Evolutionary conservation across 306 rosid species (phyloP).

Genomic region (Carpinus viminea): DNA sequence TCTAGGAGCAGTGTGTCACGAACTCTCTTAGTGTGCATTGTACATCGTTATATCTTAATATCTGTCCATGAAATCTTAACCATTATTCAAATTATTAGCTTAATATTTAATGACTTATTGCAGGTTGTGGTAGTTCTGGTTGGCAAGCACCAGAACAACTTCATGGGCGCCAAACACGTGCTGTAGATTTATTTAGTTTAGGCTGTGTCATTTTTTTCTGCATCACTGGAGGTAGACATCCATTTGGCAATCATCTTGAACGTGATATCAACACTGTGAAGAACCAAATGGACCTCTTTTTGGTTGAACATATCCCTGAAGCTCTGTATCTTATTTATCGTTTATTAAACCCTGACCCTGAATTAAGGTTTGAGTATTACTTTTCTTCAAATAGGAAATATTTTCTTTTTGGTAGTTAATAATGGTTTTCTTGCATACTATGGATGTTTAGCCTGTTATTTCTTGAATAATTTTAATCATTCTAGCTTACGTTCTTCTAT

Average conservation of each 20-base stretch:
- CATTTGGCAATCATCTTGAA: slow-evolving; percentile 80
- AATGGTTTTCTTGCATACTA: background rate
- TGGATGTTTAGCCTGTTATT: background rate
- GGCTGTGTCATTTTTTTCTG: slow-evolving; percentile 85
- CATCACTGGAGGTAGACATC: slow-evolving; percentile 83
- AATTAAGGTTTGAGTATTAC: slow-evolving; percentile 53
- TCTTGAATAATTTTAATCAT: background rate
- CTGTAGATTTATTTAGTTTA: slow-evolving; percentile 84
- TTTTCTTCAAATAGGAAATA: slow-evolving; percentile 11
- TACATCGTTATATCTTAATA: background rate
- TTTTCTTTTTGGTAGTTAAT: background rate
- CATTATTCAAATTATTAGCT: background rate
- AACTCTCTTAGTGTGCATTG: background rate
- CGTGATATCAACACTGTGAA: slow-evolving; percentile 80
- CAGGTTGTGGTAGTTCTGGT: slow-evolving; percentile 94
- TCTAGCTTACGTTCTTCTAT: background rate
- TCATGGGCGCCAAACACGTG: slow-evolving; percentile 85
- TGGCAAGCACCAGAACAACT: slow-evolving; percentile 97
- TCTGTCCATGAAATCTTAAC: background rate
- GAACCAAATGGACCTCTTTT: slow-evolving; percentile 56
- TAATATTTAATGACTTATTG: slow-evolving; percentile 11
- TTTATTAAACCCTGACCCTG: slow-evolving; percentile 57
- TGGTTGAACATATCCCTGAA: slow-evolving; percentile 72
- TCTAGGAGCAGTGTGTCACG: background rate
- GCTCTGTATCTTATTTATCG: slow-evolving; percentile 67